Conservation (phyloP, 1,284 basidiomycete species). For the Porodaedalea pini region DNA sequence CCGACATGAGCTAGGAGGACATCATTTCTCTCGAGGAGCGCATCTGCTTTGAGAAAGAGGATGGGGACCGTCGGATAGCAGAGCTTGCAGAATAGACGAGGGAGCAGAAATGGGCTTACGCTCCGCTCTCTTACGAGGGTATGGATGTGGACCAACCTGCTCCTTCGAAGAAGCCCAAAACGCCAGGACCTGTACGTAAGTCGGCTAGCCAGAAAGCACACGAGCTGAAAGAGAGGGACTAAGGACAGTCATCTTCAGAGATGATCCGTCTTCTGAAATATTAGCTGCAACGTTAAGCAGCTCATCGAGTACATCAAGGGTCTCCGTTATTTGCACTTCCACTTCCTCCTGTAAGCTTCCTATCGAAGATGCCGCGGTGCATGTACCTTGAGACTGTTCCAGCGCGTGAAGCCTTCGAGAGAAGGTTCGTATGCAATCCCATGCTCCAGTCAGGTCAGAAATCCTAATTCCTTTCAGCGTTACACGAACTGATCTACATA, state of each 20-base stretch:
- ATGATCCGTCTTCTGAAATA: background rate
- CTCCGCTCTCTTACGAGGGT: constrained; percentile 85
- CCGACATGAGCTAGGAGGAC: constrained; percentile 98
- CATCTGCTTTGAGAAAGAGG: constrained; percentile 81
- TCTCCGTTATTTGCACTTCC: background rate
- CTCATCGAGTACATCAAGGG: background rate
- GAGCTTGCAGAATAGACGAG: constrained; percentile 61
- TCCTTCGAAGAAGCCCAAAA: constrained; percentile 70
- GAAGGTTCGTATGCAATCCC: background rate
- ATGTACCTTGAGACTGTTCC: background rate
- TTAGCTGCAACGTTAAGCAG: background rate
- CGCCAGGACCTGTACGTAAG: constrained; percentile 67
- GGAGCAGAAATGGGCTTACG: constrained; percentile 80
- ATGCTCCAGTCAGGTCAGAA: background rate
- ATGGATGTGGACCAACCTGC: constrained; percentile 82
- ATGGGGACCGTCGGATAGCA: constrained; percentile 68
- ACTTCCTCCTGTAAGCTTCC: background rate
- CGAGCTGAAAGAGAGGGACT: constrained; percentile 96
- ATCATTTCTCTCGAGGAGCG: constrained; percentile 96
- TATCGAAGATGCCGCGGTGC: background rate
- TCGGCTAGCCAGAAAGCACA: constrained; percentile 90
- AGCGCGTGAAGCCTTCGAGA: background rate
- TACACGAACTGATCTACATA: background rate
- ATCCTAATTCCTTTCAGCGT: constrained; percentile 4
- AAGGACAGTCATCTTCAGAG: background rate